phyloP scores from a whole-genome alignment of 768 basidiomycete species.

The Floccularia luteovirens region DNA sequence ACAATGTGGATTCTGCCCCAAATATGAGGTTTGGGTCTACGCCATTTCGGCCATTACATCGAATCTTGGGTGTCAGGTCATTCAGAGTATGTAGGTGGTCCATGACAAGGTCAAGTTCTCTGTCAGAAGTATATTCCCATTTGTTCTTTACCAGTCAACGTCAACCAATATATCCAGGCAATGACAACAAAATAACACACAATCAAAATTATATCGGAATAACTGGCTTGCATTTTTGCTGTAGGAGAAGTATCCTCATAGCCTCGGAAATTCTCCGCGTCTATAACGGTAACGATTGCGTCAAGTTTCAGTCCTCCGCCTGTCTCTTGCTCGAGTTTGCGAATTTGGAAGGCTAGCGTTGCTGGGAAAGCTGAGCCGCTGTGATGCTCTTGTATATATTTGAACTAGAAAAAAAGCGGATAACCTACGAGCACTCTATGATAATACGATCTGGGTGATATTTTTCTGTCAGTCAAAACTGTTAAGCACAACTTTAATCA shows the following conservation, averaged over 20 bases:
- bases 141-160: constrained; percentile 54
- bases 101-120: constrained; percentile 71
- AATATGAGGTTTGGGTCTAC: constrained; percentile 79
- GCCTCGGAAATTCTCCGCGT: constrained; percentile 86
- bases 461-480: constrained; percentile 52
- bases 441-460: constrained; percentile 86
- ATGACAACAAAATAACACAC: constrained; percentile 31
- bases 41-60: constrained; percentile 52
- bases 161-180: too few relatives aligned
- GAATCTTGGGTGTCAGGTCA: constrained; percentile 82
- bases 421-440: constrained; percentile 85
- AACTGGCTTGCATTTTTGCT: constrained; percentile 92
- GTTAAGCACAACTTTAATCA: not conserved
- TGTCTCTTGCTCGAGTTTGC: constrained; percentile 78
- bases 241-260: constrained; percentile 92
- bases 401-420: not conserved
- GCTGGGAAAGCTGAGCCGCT: constrained; percentile 96
- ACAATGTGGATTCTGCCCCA: constrained; percentile 79
- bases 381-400: not conserved
- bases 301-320: constrained; percentile 73
- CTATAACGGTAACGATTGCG: constrained; percentile 86
- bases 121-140: constrained; percentile 80
- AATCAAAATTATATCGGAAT: constrained; percentile 86
- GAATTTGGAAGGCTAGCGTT: constrained; percentile 90
- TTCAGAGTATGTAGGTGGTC: constrained; percentile 89